Base-by-base conservation (phyloP, 495 filamentous ascomycete genomes). In the Lasiosphaeria ovina region DNA sequence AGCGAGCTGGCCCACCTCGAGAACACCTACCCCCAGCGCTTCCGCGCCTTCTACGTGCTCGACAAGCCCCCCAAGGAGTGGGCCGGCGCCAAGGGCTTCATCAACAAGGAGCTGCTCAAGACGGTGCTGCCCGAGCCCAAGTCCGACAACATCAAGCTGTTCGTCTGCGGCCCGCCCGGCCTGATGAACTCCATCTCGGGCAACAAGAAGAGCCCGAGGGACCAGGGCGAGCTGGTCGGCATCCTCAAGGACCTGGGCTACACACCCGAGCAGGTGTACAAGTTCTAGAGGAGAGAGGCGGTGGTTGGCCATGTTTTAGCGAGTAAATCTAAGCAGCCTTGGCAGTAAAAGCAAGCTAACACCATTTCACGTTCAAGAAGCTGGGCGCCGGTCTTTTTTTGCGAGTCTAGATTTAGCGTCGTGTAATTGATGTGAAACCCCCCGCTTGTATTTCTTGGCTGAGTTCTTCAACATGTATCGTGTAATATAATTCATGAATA, bases 151-250 rank as follows among this genome's bases (percentile, higher is more conserved):
- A 87, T 93, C 80, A 96, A 96, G 85, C 66, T 97, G 60, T 97
- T 97, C 69, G 82, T 86, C 32, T 97, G 92, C 70, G 92, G 92
- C 0, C 94, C 94, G 11, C 92, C 95, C 3, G 89, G 87, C 42
- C 69, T 98, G 86, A 97, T 97, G 83, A 94, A 96, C 74, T 88
- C 92, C 44, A 85, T 98, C 62, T 92, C 89, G 54, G 94, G 94
- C 48, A 76, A 69, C 66, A 98, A 98, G 87, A 88, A 88, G 74
- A 91, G 87, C 70, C 93, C 93, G 9, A 77, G 81, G 61, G 93
- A 98, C 69, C 94, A 98, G 77, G 94, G 94, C 50, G 94, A 98
- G 82, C 77, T 98, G 44, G 76, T 76, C 5, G 94, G 94, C 58
- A 73, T 86, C 64, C 76, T 98, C 68, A 89, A 92, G 82, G 92